Conservation (phyloP, 116 monocot genomes). For the Dioscorea cayenensis region DNA sequence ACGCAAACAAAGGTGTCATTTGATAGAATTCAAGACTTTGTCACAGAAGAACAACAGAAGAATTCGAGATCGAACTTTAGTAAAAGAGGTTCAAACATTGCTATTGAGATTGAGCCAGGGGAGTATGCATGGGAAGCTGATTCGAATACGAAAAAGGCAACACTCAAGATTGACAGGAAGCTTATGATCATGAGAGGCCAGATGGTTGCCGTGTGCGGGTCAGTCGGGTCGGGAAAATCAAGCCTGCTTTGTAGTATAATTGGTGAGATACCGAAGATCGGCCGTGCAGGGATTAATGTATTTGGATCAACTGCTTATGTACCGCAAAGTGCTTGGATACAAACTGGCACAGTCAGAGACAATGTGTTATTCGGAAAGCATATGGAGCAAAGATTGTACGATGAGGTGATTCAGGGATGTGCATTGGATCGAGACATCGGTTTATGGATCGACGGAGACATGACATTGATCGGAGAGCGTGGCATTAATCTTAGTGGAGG, state of each 20-base stretch:
- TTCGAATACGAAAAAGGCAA: conserved; percentile 19
- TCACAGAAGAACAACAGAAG: conserved; percentile 26
- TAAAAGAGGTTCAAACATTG: conserved; percentile 9
- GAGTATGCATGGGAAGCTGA: conserved; percentile 56
- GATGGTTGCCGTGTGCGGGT: conserved; percentile 72
- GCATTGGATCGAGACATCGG: conserved; percentile 62
- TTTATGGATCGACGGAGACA: conserved; percentile 46
- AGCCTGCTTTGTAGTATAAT: conserved; percentile 59
- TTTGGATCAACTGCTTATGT: conserved; percentile 64
- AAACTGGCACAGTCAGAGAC: conserved; percentile 61
- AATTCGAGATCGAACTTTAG: background rate
- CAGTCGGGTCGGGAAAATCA: conserved; percentile 75
- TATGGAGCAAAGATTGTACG: conserved; percentile 43
- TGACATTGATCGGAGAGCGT: conserved; percentile 70
- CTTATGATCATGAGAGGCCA: conserved; percentile 50
- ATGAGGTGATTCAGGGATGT: conserved; percentile 57
- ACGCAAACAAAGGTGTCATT: conserved; percentile 77
- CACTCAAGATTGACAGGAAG: conserved; percentile 39
- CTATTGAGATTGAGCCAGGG: conserved; percentile 56
- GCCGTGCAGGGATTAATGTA: conserved; percentile 27
- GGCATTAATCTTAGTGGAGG: conserved; percentile 85
- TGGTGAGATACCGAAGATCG: conserved; percentile 55
- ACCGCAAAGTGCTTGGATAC: conserved; percentile 83
- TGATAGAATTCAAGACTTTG: conserved; percentile 58
- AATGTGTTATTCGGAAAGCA: conserved; percentile 75